Conservation (phyloP, 75 land plant genomes). For the Pinus tabuliformis region DNA sequence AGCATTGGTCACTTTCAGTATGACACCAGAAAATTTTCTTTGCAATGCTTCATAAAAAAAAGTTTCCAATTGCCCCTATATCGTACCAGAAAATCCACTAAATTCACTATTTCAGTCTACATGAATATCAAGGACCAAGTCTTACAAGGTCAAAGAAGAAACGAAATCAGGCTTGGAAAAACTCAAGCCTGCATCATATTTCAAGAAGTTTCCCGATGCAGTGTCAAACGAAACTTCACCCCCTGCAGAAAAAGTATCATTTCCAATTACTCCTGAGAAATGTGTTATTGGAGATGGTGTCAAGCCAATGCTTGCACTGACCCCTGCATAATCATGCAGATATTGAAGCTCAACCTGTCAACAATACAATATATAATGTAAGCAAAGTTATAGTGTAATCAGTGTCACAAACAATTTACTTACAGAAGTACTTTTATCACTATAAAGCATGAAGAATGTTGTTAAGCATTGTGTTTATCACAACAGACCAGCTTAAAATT, state of each 20-base stretch:
- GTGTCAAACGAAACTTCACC: slow-evolving; percentile 61
- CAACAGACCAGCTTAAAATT: too few species aligned
- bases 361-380: not conserved
- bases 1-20: not conserved
- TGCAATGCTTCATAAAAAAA: slow-evolving; percentile 4
- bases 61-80: not conserved
- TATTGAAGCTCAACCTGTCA: slow-evolving; percentile 70
- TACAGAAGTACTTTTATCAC: too few species aligned
- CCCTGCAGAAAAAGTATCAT: slow-evolving; percentile 33
- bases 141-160: slow-evolving; percentile 63
- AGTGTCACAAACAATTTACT: too few species aligned
- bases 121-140: not conserved
- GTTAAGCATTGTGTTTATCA: too few species aligned
- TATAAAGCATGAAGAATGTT: too few species aligned
- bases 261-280: slow-evolving; percentile 50
- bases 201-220: slow-evolving; percentile 40
- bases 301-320: slow-evolving; percentile 59
- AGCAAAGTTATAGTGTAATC: too few species aligned
- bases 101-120: not conserved
- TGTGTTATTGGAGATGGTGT: slow-evolving; percentile 64
- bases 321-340: slow-evolving; percentile 62
- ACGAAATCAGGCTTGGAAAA: slow-evolving; percentile 45
- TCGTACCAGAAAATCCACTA: not conserved
- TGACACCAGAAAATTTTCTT: slow-evolving; percentile 3
- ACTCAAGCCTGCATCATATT: slow-evolving; percentile 59